These are phyloP conservation scores for Globisporangium camurandrum DNA, from an alignment of 352 stramenopile species.

Conservation along the genomic window DNA sequence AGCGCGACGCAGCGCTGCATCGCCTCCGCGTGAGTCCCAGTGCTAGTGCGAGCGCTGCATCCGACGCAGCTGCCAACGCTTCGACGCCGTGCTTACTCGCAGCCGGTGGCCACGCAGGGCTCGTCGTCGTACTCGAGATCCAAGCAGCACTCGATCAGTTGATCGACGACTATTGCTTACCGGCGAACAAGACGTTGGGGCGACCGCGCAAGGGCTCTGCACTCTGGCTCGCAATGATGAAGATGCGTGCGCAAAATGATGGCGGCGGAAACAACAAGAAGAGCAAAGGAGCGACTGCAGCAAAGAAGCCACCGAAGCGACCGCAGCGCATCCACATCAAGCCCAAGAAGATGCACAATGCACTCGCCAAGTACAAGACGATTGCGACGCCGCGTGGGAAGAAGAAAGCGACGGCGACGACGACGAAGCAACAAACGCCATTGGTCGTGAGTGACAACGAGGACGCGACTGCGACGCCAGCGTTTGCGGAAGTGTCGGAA, in stretches of 20 bases:
- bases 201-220: conserved; percentile 17
- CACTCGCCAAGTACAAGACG: conserved; percentile 29
- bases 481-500: conserved; percentile 7
- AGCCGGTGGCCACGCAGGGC: conserved; percentile 50
- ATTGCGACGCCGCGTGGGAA: too few species aligned
- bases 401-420: conserved; percentile 1
- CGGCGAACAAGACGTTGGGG: conserved; percentile 41
- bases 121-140: conserved; percentile 70
- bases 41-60: background rate
- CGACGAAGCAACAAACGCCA: background rate
- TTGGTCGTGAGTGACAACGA: background rate
- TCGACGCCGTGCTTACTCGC: conserved; percentile 60
- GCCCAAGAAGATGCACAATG: conserved; percentile 25
- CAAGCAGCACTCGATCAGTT: conserved; percentile 51
- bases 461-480: conserved; percentile 1
- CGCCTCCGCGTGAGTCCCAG: conserved; percentile 46
- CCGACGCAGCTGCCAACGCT: conserved; percentile 9
- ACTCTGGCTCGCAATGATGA: conserved; percentile 17
- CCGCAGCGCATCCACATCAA: conserved; percentile 35
- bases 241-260: conserved; percentile 3
- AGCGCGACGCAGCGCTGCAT: conserved; percentile 72
- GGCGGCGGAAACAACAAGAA: conserved; percentile 9
- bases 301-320: conserved; percentile 11
- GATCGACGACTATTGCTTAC: conserved; percentile 40
- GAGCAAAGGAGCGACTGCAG: conserved; percentile 16